Percentiles rank a stretch among this genome's conserved stretches.
Conservation (phyloP, 169 alveolate species). For the Plasmodium malariae region DNA sequence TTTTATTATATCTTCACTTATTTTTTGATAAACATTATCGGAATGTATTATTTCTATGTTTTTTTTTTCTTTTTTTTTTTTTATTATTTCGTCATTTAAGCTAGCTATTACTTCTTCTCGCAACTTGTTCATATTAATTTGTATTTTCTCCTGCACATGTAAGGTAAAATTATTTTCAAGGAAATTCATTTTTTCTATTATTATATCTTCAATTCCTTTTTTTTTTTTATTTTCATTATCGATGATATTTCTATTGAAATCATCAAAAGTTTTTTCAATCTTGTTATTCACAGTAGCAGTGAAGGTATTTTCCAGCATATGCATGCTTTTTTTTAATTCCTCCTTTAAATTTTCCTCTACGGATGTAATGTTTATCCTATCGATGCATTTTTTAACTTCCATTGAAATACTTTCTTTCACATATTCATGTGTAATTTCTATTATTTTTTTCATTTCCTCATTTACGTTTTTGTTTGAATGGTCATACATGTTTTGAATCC, state of each 20-base stretch:
- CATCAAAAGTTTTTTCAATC: not conserved
- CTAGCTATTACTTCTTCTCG: not conserved
- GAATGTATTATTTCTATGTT: not conserved
- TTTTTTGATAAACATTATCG: not conserved
- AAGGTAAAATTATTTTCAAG: not conserved
- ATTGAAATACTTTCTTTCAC: not conserved
- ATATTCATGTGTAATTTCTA: not conserved
- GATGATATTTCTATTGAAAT: not conserved
- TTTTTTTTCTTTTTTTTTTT: not conserved
- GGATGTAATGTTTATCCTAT: not conserved
- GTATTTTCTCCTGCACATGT: not conserved
- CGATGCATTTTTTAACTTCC: not conserved
- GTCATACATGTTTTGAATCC: not conserved
- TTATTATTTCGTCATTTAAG: not conserved
- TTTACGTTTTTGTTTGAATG: not conserved
- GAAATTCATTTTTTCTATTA: not conserved
- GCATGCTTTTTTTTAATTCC: constrained; percentile 10
- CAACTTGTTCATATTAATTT: not conserved
- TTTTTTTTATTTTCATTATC: not conserved
- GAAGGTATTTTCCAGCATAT: not conserved
- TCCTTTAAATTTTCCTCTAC: not conserved
- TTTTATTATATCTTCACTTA: not conserved
- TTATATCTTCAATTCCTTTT: too few species aligned
- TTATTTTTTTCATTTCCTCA: not conserved
- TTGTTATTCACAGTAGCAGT: not conserved